Base-by-base conservation (phyloP, 2,329 filamentous ascomycete genomes). In the Neofusicoccum kwambonambiense region DNA sequence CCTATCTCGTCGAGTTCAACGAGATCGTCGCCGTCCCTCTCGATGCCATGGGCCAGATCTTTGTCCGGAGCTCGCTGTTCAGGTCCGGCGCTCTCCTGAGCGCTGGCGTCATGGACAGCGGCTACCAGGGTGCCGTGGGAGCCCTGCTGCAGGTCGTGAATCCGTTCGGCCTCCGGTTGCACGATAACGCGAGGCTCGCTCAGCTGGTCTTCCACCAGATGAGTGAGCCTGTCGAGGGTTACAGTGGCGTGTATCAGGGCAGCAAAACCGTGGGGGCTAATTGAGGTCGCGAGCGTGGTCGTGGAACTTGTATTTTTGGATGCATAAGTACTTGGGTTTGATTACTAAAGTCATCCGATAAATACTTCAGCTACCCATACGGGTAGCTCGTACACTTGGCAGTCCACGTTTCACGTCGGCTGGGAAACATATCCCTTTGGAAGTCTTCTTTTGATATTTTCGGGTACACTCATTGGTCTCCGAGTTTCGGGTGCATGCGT, bases 51-150 rank as follows among this genome's bases (percentile, higher is more conserved):
- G 79, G 72, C 0, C 72, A 72, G 42, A 64, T 81, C 3, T 78
- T 78, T 11, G 70, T 73, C 1, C 68, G 80, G 27, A 76, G 73
- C 12, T 81, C 79, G 2, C 69, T 82, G 2, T 82, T 74, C 66
- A 69, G 79, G 2, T 80, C 77, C 12, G 79, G 80, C 0, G 76
- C 74, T 0, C 50, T 69, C 0, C 62, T 81, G 13, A 67, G 62
- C 39, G 77, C 79, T 9, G 79, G 79, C 1, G 78, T 81, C 3
- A 72, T 81, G 51, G 79, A 82, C 67, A 72, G 73, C 22, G 80
- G 79, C 3, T 82, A 81, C 66, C 69, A 77, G 41, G 80, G 80
- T 19, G 75, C 75, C 3, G 62, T 81, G 11, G 78, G 78, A 0
- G 77, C 73, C 19, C 66, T 80, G 68, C 66, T 81, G 67, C 71